Evolutionary conservation across 495 filamentous ascomycete species (phyloP).

Genomic region (Aspergillus ostianus): DNA sequence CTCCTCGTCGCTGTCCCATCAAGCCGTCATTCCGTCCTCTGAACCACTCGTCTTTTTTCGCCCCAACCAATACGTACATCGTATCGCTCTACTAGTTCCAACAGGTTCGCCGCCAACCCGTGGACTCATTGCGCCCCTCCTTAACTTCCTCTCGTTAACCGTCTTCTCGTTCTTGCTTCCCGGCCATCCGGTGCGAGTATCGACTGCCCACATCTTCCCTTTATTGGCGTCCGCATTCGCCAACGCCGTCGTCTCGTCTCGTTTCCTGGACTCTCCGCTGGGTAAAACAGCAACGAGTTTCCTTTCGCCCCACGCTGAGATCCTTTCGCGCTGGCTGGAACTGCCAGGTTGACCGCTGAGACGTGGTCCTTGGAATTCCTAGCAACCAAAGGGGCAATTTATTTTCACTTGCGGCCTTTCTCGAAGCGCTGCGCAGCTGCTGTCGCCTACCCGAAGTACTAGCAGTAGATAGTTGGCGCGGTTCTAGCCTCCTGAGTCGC

Average conservation of each 20-base stretch:
- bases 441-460: not conserved
- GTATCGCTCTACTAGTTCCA: not conserved
- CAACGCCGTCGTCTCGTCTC: not conserved
- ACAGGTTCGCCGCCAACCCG: not conserved
- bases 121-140: not conserved
- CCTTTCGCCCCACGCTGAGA: conserved; percentile 5
- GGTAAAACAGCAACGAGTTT: conserved; percentile 14
- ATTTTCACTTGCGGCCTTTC: not conserved
- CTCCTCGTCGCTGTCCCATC: not conserved
- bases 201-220: not conserved
- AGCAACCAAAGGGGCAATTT: not conserved
- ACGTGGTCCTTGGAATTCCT: conserved; percentile 7
- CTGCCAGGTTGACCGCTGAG: conserved; percentile 8
- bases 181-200: not conserved
- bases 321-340: not conserved
- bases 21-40: not conserved
- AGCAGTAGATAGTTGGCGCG: not conserved
- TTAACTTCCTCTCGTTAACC: not conserved
- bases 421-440: not conserved
- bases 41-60: not conserved
- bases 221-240: not conserved
- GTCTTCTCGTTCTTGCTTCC: not conserved
- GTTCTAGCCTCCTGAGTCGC: conserved; percentile 1
- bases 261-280: conserved; percentile 7
- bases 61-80: not conserved